Base-by-base conservation (phyloP, 2,329 filamentous ascomycete species). In the Aspergillus alliaceus region DNA sequence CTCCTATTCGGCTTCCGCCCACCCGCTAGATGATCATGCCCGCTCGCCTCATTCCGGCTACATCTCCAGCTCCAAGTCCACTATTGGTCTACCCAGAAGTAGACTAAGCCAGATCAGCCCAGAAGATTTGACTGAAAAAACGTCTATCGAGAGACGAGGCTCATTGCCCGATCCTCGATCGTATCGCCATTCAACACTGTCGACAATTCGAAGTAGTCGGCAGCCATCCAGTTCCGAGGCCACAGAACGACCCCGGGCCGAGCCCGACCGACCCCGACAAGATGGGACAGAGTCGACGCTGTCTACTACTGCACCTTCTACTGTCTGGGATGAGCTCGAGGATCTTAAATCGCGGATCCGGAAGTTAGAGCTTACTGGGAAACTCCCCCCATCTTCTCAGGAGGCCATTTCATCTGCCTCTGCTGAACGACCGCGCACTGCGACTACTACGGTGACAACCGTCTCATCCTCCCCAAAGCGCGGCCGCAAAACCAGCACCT, bases 251-350 rank as follows among this genome's bases (percentile, higher is more conserved):
- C 67, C 62, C 49, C 72, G 61, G 58, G 63, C 64, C 53, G 74
- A 71, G 11, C 51, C 59, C n/a, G 73, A 76, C 24, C 72, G 69
- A 51, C 51, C 74, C 29, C 69, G 71, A 52, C 66, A 70, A 20
- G 87, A 93, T 67, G 88, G 88, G 8, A 92, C 91, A 0, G 91
- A 95, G 66, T 98, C 95, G 0, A 93, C 90, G 0, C 83, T 90
- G 32, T 98, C 95, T 0, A 95, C 91, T 0, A 92, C 89, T 1
- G 91, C 91, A 1, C 91, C 93, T 12, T 96, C 92, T 2, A 97
- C 92, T 0, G 91, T 99, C 2, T 99, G 95, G 95, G 95, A 98
- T 71, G 95, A 99, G 74, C 78, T 99, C 27, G 95, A 98, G 66
- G 95, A 98, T 63, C 79, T 99, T 47, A 98, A 98, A 73, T 95